Base-by-base conservation (phyloP, 2,329 filamentous ascomycete genomes). In the Apiospora arundinis region DNA sequence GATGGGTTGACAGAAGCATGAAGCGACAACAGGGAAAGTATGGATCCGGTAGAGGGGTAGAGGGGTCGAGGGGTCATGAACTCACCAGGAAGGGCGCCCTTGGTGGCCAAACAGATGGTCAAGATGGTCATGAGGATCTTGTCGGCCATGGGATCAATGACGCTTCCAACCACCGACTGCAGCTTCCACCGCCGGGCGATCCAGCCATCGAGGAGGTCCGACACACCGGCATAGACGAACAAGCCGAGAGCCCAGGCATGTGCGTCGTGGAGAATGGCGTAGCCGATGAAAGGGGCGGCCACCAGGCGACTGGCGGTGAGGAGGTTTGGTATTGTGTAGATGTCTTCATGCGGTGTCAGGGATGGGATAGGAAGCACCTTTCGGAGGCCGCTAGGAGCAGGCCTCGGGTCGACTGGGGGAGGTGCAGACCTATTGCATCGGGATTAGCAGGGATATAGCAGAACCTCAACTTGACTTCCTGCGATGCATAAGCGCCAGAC, bases 91-190 rank as follows among this genome's bases (percentile, higher is more conserved):
- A 99, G 86, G 18, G 91, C 89, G 4, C 94, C 95, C 77, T 97
- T 95, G 73, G 92, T 86, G 4, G 95, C 95, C 63, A 98, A 84
- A 74, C 93, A 95, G 16, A 95, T 91, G 0, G 95, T 97, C 77
- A 97, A 83, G 71, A 97, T 91, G 0, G 95, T 98, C 96, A 99
- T 98, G 74, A 99, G 88, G 11, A 91, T 89, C 84, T 99, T 99
- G 83, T 99, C 96, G 3, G 96, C 96, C 93, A 98, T 96, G 7
- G 96, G 96, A 78, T 97, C 95, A 73, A 99, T 94, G 42, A 99
- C 91, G 70, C 94, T 97, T 70, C 96, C 96, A 12, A 98, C 94
- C 1, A 99, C 95, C 0, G 96, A 98, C 81, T 96, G 93, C 71
- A 94, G 88, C 68, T 95, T 92, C 91, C 93, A 98, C 72, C 88